Evolutionary conservation across 177 flowering plant species (phyloP), one percentile per base, ranked within the genome.

Genomic region (Vitis hybrid): DNA sequence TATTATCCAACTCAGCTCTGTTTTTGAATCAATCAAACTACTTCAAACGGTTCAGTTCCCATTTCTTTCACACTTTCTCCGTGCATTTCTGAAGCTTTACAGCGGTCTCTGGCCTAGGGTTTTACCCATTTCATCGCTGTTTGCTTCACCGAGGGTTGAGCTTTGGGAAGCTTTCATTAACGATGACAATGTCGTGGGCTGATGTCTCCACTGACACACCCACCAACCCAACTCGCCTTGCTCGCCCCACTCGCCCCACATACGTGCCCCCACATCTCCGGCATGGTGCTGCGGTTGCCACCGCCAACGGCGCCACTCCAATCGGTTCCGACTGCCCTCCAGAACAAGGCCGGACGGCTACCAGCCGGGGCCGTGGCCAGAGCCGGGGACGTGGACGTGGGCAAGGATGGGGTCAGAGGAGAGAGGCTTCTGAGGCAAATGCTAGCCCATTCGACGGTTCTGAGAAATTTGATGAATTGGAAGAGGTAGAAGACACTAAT

Each of bases 181-280:
- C 73, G 11, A 67, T 64, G 80, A 63, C 76, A 7, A 68, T 73
- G 71, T 68, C 82, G 17, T 81, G 79, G 78, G 67, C 77, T 14
- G 82, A 78, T 24, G 52, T 70, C 18, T 78, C 50, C 6, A n/a
- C 60, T 18, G 77, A 70, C 48, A 41, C 48, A 41, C 48, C 48
- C 48, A 27, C 59, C 66, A 27, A 35, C 60, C 2, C 18, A 30
- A 18, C 5, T 5, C n/a, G 3, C 24, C 10, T 48, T 48, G 27
- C 35, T 18, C 49, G 15, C 35, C 61, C 64, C 41, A 41, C 74
- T 2, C 75, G 74, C 1, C 64, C 75, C 51, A 18, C 68, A 1
- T 83, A 83, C 65, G 74, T 81, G 0, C 86, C 86, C 48, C 86
- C 83, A 0, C 82, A 75, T 48, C 70, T 78, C 49, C 46, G 83